Evolutionary conservation across 139 green algal species (phyloP).

Genomic region (Picochlorum sp.): DNA sequence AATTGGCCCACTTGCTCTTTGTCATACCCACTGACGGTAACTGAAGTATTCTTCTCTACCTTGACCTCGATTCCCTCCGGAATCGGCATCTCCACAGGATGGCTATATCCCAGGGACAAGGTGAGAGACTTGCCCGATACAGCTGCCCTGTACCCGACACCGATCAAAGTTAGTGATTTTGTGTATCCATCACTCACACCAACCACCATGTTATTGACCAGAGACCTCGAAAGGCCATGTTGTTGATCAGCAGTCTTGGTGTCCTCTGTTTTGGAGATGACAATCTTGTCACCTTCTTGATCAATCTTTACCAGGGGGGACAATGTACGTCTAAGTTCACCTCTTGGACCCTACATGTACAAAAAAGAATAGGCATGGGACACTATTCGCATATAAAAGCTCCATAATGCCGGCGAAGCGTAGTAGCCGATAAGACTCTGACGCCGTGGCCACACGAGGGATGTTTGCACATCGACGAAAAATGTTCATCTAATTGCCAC

Average conservation of each 20-base stretch:
- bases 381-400: too few relatives aligned
- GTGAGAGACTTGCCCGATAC: slow-evolving; percentile 62
- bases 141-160: slow-evolving; percentile 83
- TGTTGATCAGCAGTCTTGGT: slow-evolving; percentile 35
- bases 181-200: slow-evolving; percentile 79
- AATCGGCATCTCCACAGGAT: slow-evolving; percentile 77
- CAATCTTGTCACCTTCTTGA: slow-evolving; percentile 42
- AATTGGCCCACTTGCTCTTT: slow-evolving; percentile 90
- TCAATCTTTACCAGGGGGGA: slow-evolving; percentile 42
- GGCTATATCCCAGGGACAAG: slow-evolving; percentile 83
- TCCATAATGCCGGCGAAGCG: too few relatives aligned
- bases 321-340: slow-evolving; percentile 60
- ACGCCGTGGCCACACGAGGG: too few relatives aligned
- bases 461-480: too few relatives aligned
- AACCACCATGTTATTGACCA: slow-evolving; percentile 87
- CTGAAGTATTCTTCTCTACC: slow-evolving; percentile 78
- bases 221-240: slow-evolving; percentile 60
- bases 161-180: slow-evolving; percentile 46
- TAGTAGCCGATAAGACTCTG: too few relatives aligned
- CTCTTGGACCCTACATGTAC: slow-evolving; percentile 64
- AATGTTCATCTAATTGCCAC: too few relatives aligned
- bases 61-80: slow-evolving; percentile 70
- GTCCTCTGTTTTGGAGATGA: slow-evolving; percentile 27
- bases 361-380: too few relatives aligned
- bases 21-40: slow-evolving; percentile 54